Conservation (phyloP, 352 stramenopile species). For the Globisporangium viniferum region DNA sequence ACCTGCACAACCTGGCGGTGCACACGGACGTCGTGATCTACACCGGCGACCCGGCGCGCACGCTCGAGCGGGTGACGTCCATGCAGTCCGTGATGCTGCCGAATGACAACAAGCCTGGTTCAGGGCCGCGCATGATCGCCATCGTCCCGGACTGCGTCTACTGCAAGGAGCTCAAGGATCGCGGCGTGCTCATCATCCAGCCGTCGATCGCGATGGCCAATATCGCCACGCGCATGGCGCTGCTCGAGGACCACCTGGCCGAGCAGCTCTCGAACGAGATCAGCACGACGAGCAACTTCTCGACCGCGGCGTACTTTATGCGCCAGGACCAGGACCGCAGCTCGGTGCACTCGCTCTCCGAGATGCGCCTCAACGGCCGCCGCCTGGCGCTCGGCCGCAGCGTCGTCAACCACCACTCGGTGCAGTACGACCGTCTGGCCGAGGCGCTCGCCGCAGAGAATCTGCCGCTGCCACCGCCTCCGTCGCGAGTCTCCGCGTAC, state of each 20-base stretch:
- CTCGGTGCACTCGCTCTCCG: slow-evolving; percentile 32
- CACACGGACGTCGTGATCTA: slow-evolving; percentile 57
- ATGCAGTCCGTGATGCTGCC: slow-evolving; percentile 33
- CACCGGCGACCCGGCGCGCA: slow-evolving; percentile 42
- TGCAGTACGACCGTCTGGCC: slow-evolving; percentile 46
- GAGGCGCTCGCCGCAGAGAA: slow-evolving; percentile 37
- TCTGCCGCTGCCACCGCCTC: slow-evolving; percentile 44
- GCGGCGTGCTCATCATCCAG: slow-evolving; percentile 56
- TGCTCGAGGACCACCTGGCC: slow-evolving; percentile 43
- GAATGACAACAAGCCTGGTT: slow-evolving; percentile 19
- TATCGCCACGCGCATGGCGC: slow-evolving; percentile 59
- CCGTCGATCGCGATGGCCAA: slow-evolving; percentile 64
- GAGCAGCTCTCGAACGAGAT: slow-evolving; percentile 41
- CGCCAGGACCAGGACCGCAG: slow-evolving; percentile 27
- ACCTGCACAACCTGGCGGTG: too few species aligned
- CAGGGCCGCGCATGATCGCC: slow-evolving; percentile 53
- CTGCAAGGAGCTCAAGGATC: slow-evolving; percentile 36
- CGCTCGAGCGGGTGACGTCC: slow-evolving; percentile 43
- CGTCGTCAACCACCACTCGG: slow-evolving; percentile 64
- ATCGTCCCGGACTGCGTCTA: slow-evolving; percentile 38
- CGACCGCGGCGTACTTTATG: slow-evolving; percentile 48
- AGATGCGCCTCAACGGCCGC: slow-evolving; percentile 37
- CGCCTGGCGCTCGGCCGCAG: slow-evolving; percentile 43
- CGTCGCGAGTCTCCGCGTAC: slow-evolving; percentile 65
- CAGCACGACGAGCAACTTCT: slow-evolving; percentile 18